phyloP scores from a whole-genome alignment of 106 monocot genomes.

The Posidonia australis region DNA sequence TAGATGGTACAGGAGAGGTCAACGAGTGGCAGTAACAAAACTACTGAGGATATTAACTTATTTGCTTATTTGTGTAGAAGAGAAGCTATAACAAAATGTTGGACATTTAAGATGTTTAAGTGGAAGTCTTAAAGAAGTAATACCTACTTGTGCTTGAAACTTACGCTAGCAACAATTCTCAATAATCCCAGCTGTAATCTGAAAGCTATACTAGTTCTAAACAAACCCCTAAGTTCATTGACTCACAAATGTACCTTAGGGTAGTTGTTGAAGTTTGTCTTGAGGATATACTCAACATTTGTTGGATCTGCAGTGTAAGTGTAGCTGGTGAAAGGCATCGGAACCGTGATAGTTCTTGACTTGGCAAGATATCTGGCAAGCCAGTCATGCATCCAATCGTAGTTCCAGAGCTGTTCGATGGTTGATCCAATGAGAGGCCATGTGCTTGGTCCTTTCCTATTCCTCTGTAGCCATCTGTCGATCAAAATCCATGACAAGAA shows the following conservation, averaged over 20 bases:
- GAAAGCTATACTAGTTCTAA: too few species aligned
- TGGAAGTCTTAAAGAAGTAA: too few species aligned
- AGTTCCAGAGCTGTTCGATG: slow-evolving; percentile 70
- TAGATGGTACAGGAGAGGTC: too few species aligned
- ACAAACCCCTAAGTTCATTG: neutral
- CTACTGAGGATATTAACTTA: too few species aligned
- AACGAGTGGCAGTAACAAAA: too few species aligned
- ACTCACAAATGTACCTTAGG: slow-evolving; percentile 36
- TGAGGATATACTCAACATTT: slow-evolving; percentile 66
- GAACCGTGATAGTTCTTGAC: slow-evolving; percentile 48
- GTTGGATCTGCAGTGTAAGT: slow-evolving; percentile 74
- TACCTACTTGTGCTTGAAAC: too few species aligned
- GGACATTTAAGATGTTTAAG: too few species aligned
- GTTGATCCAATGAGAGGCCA: slow-evolving; percentile 75
- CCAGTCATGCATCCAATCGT: slow-evolving; percentile 92
- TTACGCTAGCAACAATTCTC: too few species aligned
- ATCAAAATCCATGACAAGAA: slow-evolving; percentile 55
- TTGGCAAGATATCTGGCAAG: slow-evolving; percentile 50
- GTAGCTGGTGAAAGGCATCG: slow-evolving; percentile 58
- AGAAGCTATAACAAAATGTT: too few species aligned
- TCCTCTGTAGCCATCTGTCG: slow-evolving; percentile 47
- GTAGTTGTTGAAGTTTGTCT: slow-evolving; percentile 75
- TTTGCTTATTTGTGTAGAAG: too few species aligned
- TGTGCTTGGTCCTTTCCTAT: slow-evolving; percentile 51
- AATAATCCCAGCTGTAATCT: too few species aligned